Evolutionary conservation across 139 green algal species (phyloP), one percentile per base, ranked within the genome.

Genomic region (Zygnema circumcarinatum): DNA sequence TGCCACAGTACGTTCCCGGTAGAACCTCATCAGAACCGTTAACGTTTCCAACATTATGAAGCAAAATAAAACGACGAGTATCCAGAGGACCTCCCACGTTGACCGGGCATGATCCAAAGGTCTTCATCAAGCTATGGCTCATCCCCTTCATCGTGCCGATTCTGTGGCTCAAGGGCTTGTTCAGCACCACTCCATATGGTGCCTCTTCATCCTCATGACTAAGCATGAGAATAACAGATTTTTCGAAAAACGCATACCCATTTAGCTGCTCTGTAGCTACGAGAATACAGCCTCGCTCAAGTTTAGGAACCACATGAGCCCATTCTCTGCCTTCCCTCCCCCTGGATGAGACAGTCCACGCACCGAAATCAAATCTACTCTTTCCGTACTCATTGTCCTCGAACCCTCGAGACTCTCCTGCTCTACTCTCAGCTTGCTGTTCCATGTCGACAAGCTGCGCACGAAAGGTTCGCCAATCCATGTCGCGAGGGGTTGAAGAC

Each of bases 171-270:
- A 67, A 79, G 25, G 75, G 84, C 36, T 87, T 84, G 76, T 89
- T 89, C 84, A 89, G 31, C 16, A 86, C 76, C 25, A 89, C 25
- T 1, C 84, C 84, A 33, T 87, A 89, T 1, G 84, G 84, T 29
- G 40, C 76, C 35, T 89, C 84, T n/a, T 79, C 22, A 1, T 20
- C 81, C 0, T 54, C 84, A 1, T 32, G 25, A 31, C n/a, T 20
- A 11, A 89, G 76, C 11, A 89, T 22, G 20, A 89, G 84, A 22
- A 89, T 76, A 53, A 89, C 84, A 1, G 84, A 87, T 11, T 54
- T 69, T 32, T 89, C 40, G 11, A 89, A 89, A 52, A 89, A 87
- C 1, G 31, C 33, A 69, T 89, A 89, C 25, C 84, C 84, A 69
- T 89, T 38, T 21, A 89, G 47, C 25, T 47, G 42, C 78, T 89